A percentile compares a stretch with the other conserved stretches of the same genome.
These are phyloP conservation scores for Trichosporon sp. DNA, from an alignment of 1,284 basidiomycete species.

Conservation along the genomic window DNA sequence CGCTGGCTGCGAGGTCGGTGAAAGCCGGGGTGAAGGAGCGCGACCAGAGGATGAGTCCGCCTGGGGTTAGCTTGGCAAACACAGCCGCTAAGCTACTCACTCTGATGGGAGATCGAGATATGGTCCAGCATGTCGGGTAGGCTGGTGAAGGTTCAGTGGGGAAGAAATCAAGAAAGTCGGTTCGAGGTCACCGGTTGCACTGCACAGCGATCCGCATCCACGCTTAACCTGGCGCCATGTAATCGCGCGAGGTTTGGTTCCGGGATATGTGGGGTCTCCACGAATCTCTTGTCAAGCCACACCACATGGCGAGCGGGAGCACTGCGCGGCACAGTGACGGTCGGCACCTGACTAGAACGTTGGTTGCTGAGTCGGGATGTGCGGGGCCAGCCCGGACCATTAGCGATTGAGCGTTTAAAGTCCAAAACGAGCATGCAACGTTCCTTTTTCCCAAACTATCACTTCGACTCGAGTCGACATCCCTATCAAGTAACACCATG, in stretches of 20 bases:
- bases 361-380: neutral
- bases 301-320: neutral
- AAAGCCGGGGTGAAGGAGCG: slow-evolving; percentile 86
- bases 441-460: slow-evolving; percentile 7
- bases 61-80: slow-evolving; percentile 56
- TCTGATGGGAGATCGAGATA: slow-evolving; percentile 87
- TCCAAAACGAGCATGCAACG: slow-evolving; percentile 8
- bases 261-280: slow-evolving; percentile 7
- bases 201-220: neutral
- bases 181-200: neutral
- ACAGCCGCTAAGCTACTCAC: slow-evolving; percentile 54
- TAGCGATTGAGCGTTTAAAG: neutral
- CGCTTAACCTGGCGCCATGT: slow-evolving; percentile 1
- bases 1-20: slow-evolving; percentile 69
- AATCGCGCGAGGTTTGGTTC: slow-evolving; percentile 12
- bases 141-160: neutral
- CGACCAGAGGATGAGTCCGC: slow-evolving; percentile 89
- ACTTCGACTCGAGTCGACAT: neutral
- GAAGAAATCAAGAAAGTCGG: neutral
- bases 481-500: slow-evolving; percentile 13
- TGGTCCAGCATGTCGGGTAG: slow-evolving; percentile 71
- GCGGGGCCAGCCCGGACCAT: neutral
- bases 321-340: slow-evolving; percentile 7
- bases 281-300: neutral
- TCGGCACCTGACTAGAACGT: neutral